Conservation (phyloP, 1,284 basidiomycete species). For the Heterobasidion irregulare region DNA sequence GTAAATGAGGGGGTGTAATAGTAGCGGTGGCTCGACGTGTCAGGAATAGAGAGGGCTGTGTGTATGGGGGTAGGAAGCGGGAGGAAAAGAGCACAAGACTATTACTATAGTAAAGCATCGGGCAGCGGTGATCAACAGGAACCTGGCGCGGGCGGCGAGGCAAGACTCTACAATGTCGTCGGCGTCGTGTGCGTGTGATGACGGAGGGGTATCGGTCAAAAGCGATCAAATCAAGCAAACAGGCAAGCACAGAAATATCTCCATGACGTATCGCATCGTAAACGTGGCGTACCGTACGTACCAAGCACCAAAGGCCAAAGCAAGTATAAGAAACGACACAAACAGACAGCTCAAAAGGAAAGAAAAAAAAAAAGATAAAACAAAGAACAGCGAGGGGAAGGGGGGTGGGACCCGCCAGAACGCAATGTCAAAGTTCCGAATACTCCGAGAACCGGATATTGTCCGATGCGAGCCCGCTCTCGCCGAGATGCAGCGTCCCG, state of each 20-base stretch:
- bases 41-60: neutral
- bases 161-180: neutral
- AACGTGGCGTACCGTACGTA: no score
- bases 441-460: slow-evolving; percentile 27
- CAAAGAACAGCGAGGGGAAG: neutral
- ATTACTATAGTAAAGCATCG: neutral
- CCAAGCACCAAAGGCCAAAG: no score
- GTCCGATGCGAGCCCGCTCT: slow-evolving; percentile 36
- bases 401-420: neutral
- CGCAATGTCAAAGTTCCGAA: neutral
- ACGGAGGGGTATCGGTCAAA: no score
- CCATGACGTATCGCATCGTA: no score
- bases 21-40: no score
- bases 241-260: no score
- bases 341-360: no score
- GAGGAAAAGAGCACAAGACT: neutral
- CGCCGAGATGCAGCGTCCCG: slow-evolving; percentile 55
- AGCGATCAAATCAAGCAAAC: no score
- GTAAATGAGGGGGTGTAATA: no score
- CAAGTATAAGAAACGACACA: no score
- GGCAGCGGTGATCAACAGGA: no score
- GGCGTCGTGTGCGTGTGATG: neutral
- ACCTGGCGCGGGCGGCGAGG: no score
- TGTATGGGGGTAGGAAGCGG: neutral
- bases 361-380: neutral